Base-by-base conservation (phyloP, 495 filamentous ascomycete species). In the Chaetomium cochliodes region DNA sequence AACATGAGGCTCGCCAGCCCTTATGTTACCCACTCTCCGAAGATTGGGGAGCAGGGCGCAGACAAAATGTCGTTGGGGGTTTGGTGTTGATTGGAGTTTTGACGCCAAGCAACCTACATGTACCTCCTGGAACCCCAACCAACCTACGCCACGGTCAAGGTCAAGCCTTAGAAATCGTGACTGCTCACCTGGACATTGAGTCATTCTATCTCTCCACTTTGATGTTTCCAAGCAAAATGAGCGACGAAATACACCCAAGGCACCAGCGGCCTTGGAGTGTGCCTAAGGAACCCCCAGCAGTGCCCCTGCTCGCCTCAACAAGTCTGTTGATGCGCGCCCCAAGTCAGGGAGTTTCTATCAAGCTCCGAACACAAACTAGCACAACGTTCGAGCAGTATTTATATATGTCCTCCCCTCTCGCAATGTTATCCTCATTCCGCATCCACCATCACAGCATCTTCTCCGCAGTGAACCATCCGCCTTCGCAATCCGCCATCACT, bases 191-290 rank as follows among this genome's bases (percentile, higher is more conserved):
- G 30, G 49, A 12, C 42, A 39, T 58, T 68, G 66, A 68, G 22
- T 68, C 66, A 70, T 55, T n/a, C 2, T 13, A 15, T 44, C 55
- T 50, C 50, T 70, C 66, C 56, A 63, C 65, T 63, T 63, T 16
- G 30, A 56, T 25, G 37, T 37, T 67, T 53, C 52, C 64, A 44
- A 23, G 15, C 57, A 55, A 42, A 62, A 70, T 13, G 54, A 60
- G 64, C 11, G 46, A 65, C 15, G 30, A 23, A 52, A 26, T 16
- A 12, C 18, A 12, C 18, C 39, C 66, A 60, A 70, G 65, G 57
- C 60, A 53, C 7, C 64, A 37, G n/a, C 58, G 62, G 52, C 64
- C 65, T 72, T 67, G 70, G 49, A 33, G 58, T 72, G 60, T 68
- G 70, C 70, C 67, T 70, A 41, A 58, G 22, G 22, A 44, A 58